Percentiles rank a stretch among this genome's conserved stretches.
phyloP scores from a whole-genome alignment of 108 stramenopile species.

The Cyclostephanos tholiformis region DNA sequence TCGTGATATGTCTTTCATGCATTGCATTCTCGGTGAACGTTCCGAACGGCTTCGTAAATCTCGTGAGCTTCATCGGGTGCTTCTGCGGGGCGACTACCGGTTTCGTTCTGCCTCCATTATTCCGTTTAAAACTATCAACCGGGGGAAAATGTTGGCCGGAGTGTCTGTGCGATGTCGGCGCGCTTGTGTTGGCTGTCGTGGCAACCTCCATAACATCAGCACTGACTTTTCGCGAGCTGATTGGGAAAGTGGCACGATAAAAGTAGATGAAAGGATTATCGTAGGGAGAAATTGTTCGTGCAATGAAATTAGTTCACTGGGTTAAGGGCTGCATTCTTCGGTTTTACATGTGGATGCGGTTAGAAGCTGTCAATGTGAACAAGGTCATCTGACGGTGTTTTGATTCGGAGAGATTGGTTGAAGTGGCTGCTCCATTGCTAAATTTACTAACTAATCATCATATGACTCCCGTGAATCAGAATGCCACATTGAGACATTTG shows the following conservation, averaged over 20 bases:
- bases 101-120: slow-evolving; percentile 72
- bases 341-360: too few species aligned
- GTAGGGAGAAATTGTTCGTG: too few species aligned
- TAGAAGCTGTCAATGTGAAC: too few species aligned
- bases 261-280: too few species aligned
- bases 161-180: slow-evolving; percentile 8
- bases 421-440: too few species aligned
- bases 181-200: slow-evolving; percentile 19
- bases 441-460: too few species aligned
- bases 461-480: too few species aligned
- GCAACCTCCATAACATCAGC: slow-evolving; percentile 21
- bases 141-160: not conserved
- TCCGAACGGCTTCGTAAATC: slow-evolving; percentile 69
- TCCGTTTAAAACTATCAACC: slow-evolving; percentile 26
- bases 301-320: too few species aligned
- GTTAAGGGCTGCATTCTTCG: too few species aligned
- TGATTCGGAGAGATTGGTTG: too few species aligned
- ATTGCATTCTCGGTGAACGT: slow-evolving; percentile 47
- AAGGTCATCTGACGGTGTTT: too few species aligned
- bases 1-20: slow-evolving; percentile 49
- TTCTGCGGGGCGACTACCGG: slow-evolving; percentile 72
- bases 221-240: slow-evolving; percentile 18
- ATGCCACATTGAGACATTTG: too few species aligned
- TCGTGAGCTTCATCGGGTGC: slow-evolving; percentile 70
- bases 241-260: not conserved